phyloP scores from a whole-genome alignment of 1,139 yeast species.

The Meyerozyma guilliermondii region DNA sequence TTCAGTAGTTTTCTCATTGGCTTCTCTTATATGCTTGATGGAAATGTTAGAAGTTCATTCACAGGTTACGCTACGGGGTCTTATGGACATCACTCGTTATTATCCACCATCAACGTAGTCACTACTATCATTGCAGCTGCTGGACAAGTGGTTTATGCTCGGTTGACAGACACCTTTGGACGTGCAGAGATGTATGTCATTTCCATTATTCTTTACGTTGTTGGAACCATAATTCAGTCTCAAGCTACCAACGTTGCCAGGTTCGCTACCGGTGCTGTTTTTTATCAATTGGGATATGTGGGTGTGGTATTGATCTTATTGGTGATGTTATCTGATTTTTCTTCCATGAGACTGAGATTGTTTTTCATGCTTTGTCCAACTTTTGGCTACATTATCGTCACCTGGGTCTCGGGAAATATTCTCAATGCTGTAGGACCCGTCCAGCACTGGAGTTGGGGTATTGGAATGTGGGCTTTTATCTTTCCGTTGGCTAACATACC shows the following conservation, averaged over 20 bases:
- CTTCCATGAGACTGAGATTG: conserved; percentile 13
- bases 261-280: conserved; percentile 12
- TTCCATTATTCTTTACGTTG: conserved; percentile 6
- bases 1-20: neutral
- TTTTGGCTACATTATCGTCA: conserved; percentile 12
- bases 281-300: conserved; percentile 11
- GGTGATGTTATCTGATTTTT: conserved; percentile 12
- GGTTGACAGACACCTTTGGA: conserved; percentile 12
- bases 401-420: conserved; percentile 13
- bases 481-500: conserved; percentile 35
- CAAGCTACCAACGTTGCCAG: conserved; percentile 12
- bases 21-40: neutral
- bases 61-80: conserved; percentile 8
- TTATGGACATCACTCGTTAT: conserved; percentile 10
- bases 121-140: conserved; percentile 13
- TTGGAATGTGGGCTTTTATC: conserved; percentile 39
- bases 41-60: neutral
- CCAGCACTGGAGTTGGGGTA: conserved; percentile 26
- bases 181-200: conserved; percentile 9
- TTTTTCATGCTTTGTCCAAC: conserved; percentile 13
- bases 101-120: conserved; percentile 11
- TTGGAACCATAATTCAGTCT: conserved; percentile 11
- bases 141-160: conserved; percentile 11
- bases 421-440: conserved; percentile 1
- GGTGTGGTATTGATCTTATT: conserved; percentile 9